Conservation (phyloP, 495 filamentous ascomycete genomes). For the Neurospora sp. region DNA sequence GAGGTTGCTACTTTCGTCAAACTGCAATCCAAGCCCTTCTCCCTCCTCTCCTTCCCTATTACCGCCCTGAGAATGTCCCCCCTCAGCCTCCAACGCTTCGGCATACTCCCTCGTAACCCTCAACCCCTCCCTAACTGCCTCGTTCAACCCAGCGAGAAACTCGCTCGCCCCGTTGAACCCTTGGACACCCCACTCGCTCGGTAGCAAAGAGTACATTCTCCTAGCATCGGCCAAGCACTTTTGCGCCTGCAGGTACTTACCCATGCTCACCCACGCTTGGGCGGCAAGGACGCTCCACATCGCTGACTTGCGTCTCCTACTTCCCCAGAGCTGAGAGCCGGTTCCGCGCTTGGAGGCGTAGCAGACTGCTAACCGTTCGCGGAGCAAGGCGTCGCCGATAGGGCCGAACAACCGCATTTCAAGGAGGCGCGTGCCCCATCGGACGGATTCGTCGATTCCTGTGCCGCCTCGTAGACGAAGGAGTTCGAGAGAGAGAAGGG, state of each 20-base stretch:
- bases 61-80: background rate
- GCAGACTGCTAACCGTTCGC: conserved; percentile 75
- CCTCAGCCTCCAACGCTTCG: background rate
- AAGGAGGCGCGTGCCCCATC: conserved; percentile 70
- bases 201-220: conserved; percentile 53
- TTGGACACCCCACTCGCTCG: conserved; percentile 43
- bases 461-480: conserved; percentile 66
- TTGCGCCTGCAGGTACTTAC: conserved; percentile 59
- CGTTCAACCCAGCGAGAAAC: conserved; percentile 54
- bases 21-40: conserved; percentile 23
- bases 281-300: conserved; percentile 82
- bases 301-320: conserved; percentile 69
- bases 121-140: conserved; percentile 45
- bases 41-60: conserved; percentile 27
- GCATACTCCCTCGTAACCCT: conserved; percentile 9
- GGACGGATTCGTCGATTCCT: conserved; percentile 75
- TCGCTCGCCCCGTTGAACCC: conserved; percentile 47
- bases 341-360: conserved; percentile 62
- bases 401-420: conserved; percentile 66
- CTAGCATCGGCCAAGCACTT: conserved; percentile 61
- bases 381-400: conserved; percentile 67
- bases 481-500: conserved; percentile 69
- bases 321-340: conserved; percentile 54
- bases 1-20: conserved; percentile 54
- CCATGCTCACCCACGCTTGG: conserved; percentile 67